A percentile compares a stretch with the other conserved stretches of the same genome.
phyloP scores from a whole-genome alignment of 805 yeast species.

The Candida yuanshanica region DNA sequence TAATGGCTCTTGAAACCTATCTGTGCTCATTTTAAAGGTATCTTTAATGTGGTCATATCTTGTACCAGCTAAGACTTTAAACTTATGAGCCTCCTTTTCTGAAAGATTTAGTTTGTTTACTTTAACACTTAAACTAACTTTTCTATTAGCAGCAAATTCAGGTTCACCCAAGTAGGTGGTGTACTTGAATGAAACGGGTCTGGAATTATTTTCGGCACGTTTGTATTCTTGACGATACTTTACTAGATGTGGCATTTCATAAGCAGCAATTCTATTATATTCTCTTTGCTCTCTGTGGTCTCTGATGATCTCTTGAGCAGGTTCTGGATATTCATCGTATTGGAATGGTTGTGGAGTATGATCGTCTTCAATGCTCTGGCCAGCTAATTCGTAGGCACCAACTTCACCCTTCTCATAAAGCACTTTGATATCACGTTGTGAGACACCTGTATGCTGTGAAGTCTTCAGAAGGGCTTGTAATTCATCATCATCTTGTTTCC shows the following conservation, averaged over 20 bases:
- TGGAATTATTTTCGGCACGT: slow-evolving; percentile 33
- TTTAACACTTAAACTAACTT: slow-evolving; percentile 56
- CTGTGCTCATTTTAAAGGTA: slow-evolving; percentile 57
- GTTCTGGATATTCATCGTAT: slow-evolving; percentile 61
- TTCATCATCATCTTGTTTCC: slow-evolving; percentile 46
- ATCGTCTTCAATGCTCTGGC: slow-evolving; percentile 29
- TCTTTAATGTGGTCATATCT: slow-evolving; percentile 64
- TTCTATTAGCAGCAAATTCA: slow-evolving; percentile 49
- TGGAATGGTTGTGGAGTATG: slow-evolving; percentile 38
- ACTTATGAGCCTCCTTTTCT: slow-evolving; percentile 58
- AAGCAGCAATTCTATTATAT: slow-evolving; percentile 79
- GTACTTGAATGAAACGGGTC: slow-evolving; percentile 63
- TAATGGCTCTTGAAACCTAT: slow-evolving; percentile 65
- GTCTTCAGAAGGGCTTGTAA: slow-evolving; percentile 51
- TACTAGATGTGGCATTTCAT: slow-evolving; percentile 81
- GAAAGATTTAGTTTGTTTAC: slow-evolving; percentile 49
- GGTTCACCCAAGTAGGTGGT: slow-evolving; percentile 69
- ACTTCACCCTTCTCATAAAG: slow-evolving; percentile 37
- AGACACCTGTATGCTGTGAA: slow-evolving; percentile 35
- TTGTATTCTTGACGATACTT: slow-evolving; percentile 67
- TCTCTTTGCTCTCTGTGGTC: slow-evolving; percentile 72
- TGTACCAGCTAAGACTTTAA: slow-evolving; percentile 71
- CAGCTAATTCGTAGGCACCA: slow-evolving; percentile 34
- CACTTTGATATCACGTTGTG: slow-evolving; percentile 26
- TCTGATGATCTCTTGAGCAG: slow-evolving; percentile 65